Evolutionary conservation across 805 yeast genomes (phyloP), one percentile per base, ranked within the genome.

Genomic region (Candida caryicola): DNA sequence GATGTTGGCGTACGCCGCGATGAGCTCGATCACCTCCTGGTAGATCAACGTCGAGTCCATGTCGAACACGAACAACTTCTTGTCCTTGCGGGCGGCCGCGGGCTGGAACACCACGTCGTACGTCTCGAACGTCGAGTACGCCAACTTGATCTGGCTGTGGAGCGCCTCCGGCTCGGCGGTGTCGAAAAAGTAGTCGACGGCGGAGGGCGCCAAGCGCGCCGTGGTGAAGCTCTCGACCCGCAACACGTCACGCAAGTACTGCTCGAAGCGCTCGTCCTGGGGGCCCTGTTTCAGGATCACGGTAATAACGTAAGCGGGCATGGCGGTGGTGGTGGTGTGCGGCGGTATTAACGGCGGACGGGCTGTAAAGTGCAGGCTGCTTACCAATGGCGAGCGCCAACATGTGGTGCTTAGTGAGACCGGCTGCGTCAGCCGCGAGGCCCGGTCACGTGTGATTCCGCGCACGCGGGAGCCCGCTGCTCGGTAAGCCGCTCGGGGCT

Each of bases 41-140:
- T 85, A 82, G 47, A 93, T 93, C 55, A 93, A 68, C 0, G 99
- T 93, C 0, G 97, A 89, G 66, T 93, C 99, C 99, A 93, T 93
- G 54, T 93, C 99, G 57, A 93, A 93, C 8, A 95, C 86, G 44
- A 86, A 81, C 34, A 93, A 68, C 52, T 78, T 75, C 54, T 72
- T 74, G 36, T 52, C 21, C 37, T 51, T 44, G 37, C 75, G 52
- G 4, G 43, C 31, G 4, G 29, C 37, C 1, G 29, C 36, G 5
- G 40, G 32, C 43, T 69, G 74, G 40, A 67, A 51, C 5, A 66
- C 50, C 7, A 67, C 44, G 48, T 67, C 74, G 40, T 47, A 61
- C 12, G 23, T 27, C 3, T 21, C 25, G 10, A 21, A 21, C 7
- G 25, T 21, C 25, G 25, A 21, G 10, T 21, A 21, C 25, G 10